Percentiles rank a stretch among this genome's conserved stretches.
Conservation (phyloP, 1,139 yeast genomes). For the Lodderomyces margitis region DNA sequence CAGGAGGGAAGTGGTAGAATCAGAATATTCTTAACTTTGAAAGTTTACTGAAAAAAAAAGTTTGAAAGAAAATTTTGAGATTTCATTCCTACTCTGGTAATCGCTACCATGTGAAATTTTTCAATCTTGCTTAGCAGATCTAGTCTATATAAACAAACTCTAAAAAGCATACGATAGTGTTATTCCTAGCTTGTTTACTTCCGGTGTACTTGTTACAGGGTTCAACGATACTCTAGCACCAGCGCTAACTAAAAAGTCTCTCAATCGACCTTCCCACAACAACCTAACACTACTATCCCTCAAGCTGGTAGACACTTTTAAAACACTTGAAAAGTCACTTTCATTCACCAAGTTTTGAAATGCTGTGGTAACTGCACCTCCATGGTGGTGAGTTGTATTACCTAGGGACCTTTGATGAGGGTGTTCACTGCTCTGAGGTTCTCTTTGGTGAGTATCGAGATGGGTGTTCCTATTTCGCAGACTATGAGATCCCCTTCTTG, state of each 20-base stretch:
- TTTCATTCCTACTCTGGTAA: background rate
- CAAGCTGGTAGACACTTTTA: slow-evolving; percentile 72
- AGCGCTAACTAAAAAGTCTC: slow-evolving; percentile 75
- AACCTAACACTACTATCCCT: slow-evolving; percentile 60
- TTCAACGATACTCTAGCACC: slow-evolving; percentile 56
- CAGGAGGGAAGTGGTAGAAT: background rate
- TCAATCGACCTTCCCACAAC: slow-evolving; percentile 86
- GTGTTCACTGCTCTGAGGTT: background rate
- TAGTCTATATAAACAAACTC: background rate
- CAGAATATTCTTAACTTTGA: too few relatives aligned
- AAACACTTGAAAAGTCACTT: slow-evolving; percentile 64
- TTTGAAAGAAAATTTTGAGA: background rate
- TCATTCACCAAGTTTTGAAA: slow-evolving; percentile 53
- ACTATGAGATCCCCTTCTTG: background rate
- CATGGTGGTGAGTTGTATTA: background rate
- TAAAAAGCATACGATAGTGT: slow-evolving; percentile 38
- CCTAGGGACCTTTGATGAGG: background rate
- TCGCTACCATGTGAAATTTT: background rate
- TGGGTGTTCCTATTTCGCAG: background rate
- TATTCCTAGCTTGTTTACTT: slow-evolving; percentile 38
- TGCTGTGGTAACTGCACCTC: slow-evolving; percentile 47
- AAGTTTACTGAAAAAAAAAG: background rate
- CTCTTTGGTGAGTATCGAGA: background rate
- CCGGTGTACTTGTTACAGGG: slow-evolving; percentile 31
- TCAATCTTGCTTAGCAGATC: too few relatives aligned